Evolutionary conservation across 192 early-diverging fungal genomes (phyloP).

Genomic region (Haplosporangium gracile): DNA sequence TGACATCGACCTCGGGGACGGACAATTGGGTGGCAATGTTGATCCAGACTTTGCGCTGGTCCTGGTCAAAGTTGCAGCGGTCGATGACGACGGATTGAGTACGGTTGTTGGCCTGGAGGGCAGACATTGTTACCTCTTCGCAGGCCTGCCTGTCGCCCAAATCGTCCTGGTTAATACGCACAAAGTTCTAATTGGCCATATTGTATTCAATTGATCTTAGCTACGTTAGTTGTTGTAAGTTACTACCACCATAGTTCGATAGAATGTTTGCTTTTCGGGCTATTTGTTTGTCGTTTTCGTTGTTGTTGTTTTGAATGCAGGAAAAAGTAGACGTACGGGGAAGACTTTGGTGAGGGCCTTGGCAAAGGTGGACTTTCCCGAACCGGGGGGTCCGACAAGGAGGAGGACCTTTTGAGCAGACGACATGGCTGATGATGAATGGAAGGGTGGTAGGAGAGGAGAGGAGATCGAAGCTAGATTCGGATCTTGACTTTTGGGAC

Average conservation of each 20-base stretch:
- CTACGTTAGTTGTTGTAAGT: no score
- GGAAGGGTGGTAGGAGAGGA: background rate
- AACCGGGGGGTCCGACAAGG: conserved; percentile 81
- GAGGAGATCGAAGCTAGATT: conserved; percentile 1
- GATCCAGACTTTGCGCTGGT: conserved; percentile 81
- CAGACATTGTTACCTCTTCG: conserved; percentile 63
- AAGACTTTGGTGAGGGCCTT: conserved; percentile 58
- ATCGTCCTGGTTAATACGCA: conserved; percentile 84
- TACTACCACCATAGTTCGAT: no score
- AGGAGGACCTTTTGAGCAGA: conserved; percentile 68
- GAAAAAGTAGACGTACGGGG: conserved; percentile 31
- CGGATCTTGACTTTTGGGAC: background rate
- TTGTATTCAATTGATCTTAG: background rate
- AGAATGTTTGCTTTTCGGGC: background rate
- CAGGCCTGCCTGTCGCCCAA: conserved; percentile 74
- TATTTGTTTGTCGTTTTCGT: background rate
- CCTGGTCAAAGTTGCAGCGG: conserved; percentile 83
- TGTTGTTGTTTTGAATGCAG: background rate
- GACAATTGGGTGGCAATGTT: conserved; percentile 71
- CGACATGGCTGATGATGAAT: conserved; percentile 24
- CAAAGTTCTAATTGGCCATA: conserved; percentile 60
- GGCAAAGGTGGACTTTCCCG: conserved; percentile 81
- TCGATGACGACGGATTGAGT: conserved; percentile 80
- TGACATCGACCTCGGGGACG: conserved; percentile 69
- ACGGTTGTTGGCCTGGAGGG: conserved; percentile 52